Evolutionary conservation across 2,329 filamentous ascomycete genomes (phyloP).

Genomic region (Botryotinia calthae): DNA sequence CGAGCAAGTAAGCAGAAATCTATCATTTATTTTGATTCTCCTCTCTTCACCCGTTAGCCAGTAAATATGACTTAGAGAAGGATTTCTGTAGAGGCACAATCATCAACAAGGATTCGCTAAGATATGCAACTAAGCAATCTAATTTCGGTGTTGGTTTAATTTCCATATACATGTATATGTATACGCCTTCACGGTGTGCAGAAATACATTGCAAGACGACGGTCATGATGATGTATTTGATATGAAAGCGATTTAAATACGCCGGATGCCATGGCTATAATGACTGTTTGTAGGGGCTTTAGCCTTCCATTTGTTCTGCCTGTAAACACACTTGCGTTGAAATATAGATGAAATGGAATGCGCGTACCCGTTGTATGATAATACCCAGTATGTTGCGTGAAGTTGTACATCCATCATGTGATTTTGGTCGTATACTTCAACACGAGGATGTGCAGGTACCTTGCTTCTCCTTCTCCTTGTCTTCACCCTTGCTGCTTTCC

Average conservation of each 20-base stretch:
- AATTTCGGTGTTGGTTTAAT: neutral
- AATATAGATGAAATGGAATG: neutral
- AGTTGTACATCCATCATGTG: conserved; percentile 16
- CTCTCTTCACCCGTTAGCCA: neutral
- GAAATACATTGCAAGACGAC: neutral
- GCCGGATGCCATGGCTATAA: neutral
- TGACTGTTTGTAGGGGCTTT: neutral
- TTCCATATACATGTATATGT: neutral
- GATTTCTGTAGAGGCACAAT: neutral
- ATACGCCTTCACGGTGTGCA: neutral
- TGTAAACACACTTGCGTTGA: neutral
- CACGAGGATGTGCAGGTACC: conserved; percentile 9
- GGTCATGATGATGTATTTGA: neutral
- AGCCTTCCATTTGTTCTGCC: neutral
- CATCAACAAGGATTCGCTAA: neutral
- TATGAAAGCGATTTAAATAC: neutral
- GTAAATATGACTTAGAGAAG: neutral
- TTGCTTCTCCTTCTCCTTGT: neutral
- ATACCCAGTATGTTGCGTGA: conserved; percentile 2
- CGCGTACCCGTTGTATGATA: conserved; percentile 1
- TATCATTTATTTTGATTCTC: neutral
- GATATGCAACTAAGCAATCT: conserved; percentile 9
- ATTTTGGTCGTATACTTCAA: conserved; percentile 10
- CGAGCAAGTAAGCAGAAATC: conserved; percentile 3
- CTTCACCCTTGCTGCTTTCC: neutral